Evolutionary conservation across 495 filamentous ascomycete species (phyloP), one percentile per base, ranked within the genome.

Genomic region (Rhizodiscina lignyota): DNA sequence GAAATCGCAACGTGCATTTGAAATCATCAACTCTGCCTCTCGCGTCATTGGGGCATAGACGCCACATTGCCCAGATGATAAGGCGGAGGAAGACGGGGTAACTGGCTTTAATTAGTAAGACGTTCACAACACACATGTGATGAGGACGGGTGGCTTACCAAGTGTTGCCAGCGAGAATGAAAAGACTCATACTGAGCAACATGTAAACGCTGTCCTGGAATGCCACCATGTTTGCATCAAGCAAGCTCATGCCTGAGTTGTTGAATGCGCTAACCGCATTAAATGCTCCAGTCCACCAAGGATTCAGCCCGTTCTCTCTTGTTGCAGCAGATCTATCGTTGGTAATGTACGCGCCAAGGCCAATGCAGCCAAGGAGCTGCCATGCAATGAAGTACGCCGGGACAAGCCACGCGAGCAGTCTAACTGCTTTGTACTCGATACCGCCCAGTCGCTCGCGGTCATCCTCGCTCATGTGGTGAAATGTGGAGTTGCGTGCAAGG

Each of bases 81-180:
- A 87, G 60, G 3, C 83, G 64, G 18, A 92, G 56, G 50, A 89
- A 84, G 38, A 84, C 64, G 0, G 83, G 83, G 42, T 79, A 81
- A n/a, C n/a, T n/a, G n/a, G n/a, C n/a, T n/a, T n/a, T n/a, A n/a
- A n/a, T n/a, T n/a, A n/a, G n/a, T n/a, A n/a, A n/a, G n/a, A n/a
- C n/a, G n/a, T n/a, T n/a, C n/a, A n/a, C n/a, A n/a, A n/a, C n/a
- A n/a, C n/a, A n/a, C n/a, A n/a, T n/a, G n/a, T n/a, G n/a, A n/a
- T n/a, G n/a, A n/a, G n/a, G n/a, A n/a, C n/a, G n/a, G n/a, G n/a
- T n/a, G n/a, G n/a, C n/a, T n/a, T n/a, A n/a, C 30, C 59, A 67
- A 1, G 84, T 91, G 39, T 92, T 94, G 15, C 85, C 85, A 5
- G 81, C 79, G 10, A 94, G 63, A 38, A 89, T 89, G 41, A 92